phyloP scores from a whole-genome alignment of 2,329 filamentous ascomycete genomes.

The Myotisia sp. region DNA sequence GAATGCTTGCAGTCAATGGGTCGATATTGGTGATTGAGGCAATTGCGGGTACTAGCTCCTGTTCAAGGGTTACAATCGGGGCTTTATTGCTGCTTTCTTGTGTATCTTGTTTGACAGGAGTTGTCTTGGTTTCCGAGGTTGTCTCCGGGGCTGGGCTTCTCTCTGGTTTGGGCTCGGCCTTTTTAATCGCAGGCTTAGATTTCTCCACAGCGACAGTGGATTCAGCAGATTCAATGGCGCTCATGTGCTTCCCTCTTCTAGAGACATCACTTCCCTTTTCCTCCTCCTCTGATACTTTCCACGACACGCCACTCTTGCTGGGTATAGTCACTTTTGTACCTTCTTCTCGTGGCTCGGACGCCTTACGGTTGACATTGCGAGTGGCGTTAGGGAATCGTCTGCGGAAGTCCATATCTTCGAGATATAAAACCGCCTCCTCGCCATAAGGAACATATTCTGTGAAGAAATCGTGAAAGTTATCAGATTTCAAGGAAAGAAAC shows the following conservation, averaged over 20 bases:
- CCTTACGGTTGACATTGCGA: slow-evolving; percentile 32
- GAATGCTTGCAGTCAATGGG: slow-evolving; percentile 58
- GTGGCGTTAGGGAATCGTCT: slow-evolving; percentile 57
- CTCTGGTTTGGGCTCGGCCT: slow-evolving; percentile 19
- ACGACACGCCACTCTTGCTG: slow-evolving; percentile 70
- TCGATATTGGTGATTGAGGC: slow-evolving; percentile 54
- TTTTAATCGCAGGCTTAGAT: slow-evolving; percentile 21
- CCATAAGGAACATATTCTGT: slow-evolving; percentile 92
- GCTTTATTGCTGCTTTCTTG: slow-evolving; percentile 25
- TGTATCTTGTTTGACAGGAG: slow-evolving; percentile 16
- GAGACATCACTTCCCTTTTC: slow-evolving; percentile 44
- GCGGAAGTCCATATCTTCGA: slow-evolving; percentile 88
- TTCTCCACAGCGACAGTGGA: slow-evolving; percentile 14
- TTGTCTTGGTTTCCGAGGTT: slow-evolving; percentile 16
- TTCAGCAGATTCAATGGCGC: slow-evolving; percentile 19
- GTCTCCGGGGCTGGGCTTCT: slow-evolving; percentile 17
- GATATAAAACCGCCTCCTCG: slow-evolving; percentile 85
- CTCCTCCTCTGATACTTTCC: slow-evolving; percentile 55
- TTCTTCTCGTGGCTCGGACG: slow-evolving; percentile 29
- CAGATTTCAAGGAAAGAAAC: slow-evolving; percentile 82
- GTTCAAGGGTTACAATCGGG: slow-evolving; percentile 16
- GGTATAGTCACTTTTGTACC: slow-evolving; percentile 68
- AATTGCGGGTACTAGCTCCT: slow-evolving; percentile 26
- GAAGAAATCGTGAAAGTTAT: slow-evolving; percentile 99
- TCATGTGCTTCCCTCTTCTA: slow-evolving; percentile 37